Evolutionary conservation across 2,329 filamentous ascomycete species (phyloP).

Genomic region (Sphaerulina vaccinii): DNA sequence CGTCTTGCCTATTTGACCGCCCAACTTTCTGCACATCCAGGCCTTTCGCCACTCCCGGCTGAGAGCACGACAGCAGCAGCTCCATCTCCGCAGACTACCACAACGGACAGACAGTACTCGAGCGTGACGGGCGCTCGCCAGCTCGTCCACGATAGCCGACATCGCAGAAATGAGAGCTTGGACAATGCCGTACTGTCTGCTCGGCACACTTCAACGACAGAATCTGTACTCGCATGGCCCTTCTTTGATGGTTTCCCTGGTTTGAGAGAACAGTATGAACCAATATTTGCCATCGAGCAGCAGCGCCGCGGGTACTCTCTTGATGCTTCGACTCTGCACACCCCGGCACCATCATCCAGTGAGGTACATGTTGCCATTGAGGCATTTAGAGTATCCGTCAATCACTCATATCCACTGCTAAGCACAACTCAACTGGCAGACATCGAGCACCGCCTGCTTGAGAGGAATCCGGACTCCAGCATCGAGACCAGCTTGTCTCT

Average conservation of each 20-base stretch:
- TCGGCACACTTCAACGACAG: conserved; percentile 18
- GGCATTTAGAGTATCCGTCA: conserved; percentile 10
- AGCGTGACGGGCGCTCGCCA: conserved; percentile 14
- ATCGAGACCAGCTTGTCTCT: conserved; percentile 12
- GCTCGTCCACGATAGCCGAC: conserved; percentile 14
- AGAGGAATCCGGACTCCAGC: conserved; percentile 8
- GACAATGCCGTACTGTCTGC: conserved; percentile 17
- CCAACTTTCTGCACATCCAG: not conserved
- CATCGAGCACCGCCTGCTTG: conserved; percentile 12
- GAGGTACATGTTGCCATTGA: conserved; percentile 5
- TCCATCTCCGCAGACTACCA: conserved; percentile 8
- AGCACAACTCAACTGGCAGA: conserved; percentile 6
- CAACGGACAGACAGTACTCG: conserved; percentile 11
- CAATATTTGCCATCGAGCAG: conserved; percentile 18
- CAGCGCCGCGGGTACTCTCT: conserved; percentile 6
- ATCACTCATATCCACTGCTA: conserved; percentile 16
- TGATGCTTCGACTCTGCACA: not conserved
- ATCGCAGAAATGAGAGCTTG: conserved; percentile 14
- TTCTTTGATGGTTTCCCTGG: conserved; percentile 15
- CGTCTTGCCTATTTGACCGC: conserved; percentile 12
- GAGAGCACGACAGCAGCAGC: not conserved
- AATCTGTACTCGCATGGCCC: conserved; percentile 17
- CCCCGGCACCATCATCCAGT: conserved; percentile 9
- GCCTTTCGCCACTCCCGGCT: not conserved
- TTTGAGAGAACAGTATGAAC: conserved; percentile 14